A percentile compares a stretch with the other conserved stretches of the same genome.
Evolutionary conservation across 108 stramenopile species (phyloP).

Genomic region (Fistulifera pelliculosa): DNA sequence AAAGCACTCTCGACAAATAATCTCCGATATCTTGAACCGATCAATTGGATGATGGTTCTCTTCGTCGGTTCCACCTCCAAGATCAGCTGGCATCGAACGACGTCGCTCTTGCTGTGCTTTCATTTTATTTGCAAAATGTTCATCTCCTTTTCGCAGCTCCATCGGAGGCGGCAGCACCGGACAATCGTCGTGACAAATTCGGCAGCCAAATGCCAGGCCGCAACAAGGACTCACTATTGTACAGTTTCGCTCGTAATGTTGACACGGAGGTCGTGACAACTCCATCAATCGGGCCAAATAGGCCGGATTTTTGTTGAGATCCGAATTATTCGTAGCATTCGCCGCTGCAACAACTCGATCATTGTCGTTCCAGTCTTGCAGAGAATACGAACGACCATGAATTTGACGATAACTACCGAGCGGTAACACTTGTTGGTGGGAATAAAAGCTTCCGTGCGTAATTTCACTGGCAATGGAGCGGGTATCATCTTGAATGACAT

Average conservation of each 20-base stretch:
- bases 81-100: slow-evolving; percentile 22
- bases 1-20: slow-evolving; percentile 78
- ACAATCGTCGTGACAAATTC: slow-evolving; percentile 83
- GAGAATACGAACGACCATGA: background rate
- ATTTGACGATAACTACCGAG: slow-evolving; percentile 4
- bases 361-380: slow-evolving; percentile 7
- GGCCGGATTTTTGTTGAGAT: background rate
- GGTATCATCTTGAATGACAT: slow-evolving; percentile 5
- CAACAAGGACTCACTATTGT: slow-evolving; percentile 79
- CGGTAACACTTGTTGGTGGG: background rate
- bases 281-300: slow-evolving; percentile 5
- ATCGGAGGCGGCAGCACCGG: slow-evolving; percentile 64
- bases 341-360: background rate
- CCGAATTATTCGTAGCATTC: background rate
- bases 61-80: slow-evolving; percentile 25
- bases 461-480: slow-evolving; percentile 9
- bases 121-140: background rate
- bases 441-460: slow-evolving; percentile 2
- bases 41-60: slow-evolving; percentile 79
- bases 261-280: slow-evolving; percentile 58
- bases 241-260: slow-evolving; percentile 74
- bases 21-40: slow-evolving; percentile 61
- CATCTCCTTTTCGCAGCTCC: slow-evolving; percentile 1
- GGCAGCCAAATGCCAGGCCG: slow-evolving; percentile 81
- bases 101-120: slow-evolving; percentile 23